Evolutionary conservation across 805 yeast species (phyloP), one percentile per base, ranked within the genome.

Genomic region (Grigorovia yakushimaensis): DNA sequence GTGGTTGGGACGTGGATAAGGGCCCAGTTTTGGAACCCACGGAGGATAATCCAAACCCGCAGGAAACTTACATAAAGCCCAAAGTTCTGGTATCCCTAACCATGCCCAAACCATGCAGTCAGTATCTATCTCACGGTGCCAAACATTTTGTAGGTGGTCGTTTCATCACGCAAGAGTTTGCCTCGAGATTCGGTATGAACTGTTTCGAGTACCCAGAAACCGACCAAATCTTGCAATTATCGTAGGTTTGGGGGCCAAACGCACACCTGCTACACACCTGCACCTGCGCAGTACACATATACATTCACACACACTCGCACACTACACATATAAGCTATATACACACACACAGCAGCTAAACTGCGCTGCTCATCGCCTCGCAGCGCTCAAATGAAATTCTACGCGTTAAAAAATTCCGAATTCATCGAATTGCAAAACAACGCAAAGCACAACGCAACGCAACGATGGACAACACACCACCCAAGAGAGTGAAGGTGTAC

Each of bases 1-100:
- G 95, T 2, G 96, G 97, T 0, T 93, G 98, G 98, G 91, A 89
- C 59, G 98, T 93, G 10, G 95, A 93, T 58, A 59, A 73, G 7
- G 98, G 98, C 0, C 95, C 93, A 0, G 65, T 69, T 0, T 66
- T 63, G 1, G 64, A 68, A 10, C 66, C 62, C 0, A 27, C 4
- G 4, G 33, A 27, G 15, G 33, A 2, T 27, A 5, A 10, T 4
- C 33, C 33, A 27, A 15, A 27, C 9, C 33, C 33, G 13, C 9
- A 7, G 33, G 13, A 27, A 27, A 10, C 3, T 7, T 58, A 70
- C 17, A 59, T 84, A 47, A 70, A 70, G 22, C 95, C 97, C 0
- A 64, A 73, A 5, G 78, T 80, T 54, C 70, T 93, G 43, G 81
- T 93, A 9, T 84, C 95, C 44, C 69, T 93, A 43, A 89, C 98